Evolutionary conservation across 2,329 filamentous ascomycete species (phyloP).

Genomic region (Paecilomyces niveus): DNA sequence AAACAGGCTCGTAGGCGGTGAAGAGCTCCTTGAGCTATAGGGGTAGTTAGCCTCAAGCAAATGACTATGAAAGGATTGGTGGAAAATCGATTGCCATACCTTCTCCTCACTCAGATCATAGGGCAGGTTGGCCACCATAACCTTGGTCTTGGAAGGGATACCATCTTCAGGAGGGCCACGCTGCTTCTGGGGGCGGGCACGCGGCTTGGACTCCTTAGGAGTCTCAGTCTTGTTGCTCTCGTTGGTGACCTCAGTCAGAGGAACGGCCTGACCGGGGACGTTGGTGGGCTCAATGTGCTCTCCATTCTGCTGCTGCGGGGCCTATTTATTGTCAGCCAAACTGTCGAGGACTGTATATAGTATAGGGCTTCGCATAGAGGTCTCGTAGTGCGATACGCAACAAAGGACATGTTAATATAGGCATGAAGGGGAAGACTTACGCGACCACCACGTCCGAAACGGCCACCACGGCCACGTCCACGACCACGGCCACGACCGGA

Average conservation of each 20-base stretch:
- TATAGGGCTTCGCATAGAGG: neutral
- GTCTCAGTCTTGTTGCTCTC: slow-evolving; percentile 35
- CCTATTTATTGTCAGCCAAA: neutral
- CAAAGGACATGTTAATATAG: too few relatives aligned
- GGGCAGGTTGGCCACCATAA: slow-evolving; percentile 99
- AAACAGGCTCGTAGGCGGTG: slow-evolving; percentile 80
- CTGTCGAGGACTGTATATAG: neutral
- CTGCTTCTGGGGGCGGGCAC: slow-evolving; percentile 60
- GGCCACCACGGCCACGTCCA: slow-evolving; percentile 57
- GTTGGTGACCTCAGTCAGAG: slow-evolving; percentile 55
- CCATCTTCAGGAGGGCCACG: slow-evolving; percentile 95
- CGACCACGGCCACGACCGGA: slow-evolving; percentile 55
- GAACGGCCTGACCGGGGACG: slow-evolving; percentile 39
- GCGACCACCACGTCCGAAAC: slow-evolving; percentile 60
- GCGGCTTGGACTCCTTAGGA: slow-evolving; percentile 33
- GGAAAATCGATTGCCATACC: slow-evolving; percentile 47
- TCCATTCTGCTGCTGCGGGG: slow-evolving; percentile 13
- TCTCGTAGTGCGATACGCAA: too few relatives aligned
- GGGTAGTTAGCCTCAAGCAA: slow-evolving; percentile 16
- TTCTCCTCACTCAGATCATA: slow-evolving; percentile 98
- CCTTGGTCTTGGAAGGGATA: slow-evolving; percentile 98
- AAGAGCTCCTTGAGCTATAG: slow-evolving; percentile 94
- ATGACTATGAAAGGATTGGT: slow-evolving; percentile 1
- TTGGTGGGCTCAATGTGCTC: slow-evolving; percentile 39
- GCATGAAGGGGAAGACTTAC: slow-evolving; percentile 47